These are phyloP conservation scores for Pseudocercospora pini-densiflorae DNA, from an alignment of 2,329 filamentous ascomycete species.

Conservation along the genomic window DNA sequence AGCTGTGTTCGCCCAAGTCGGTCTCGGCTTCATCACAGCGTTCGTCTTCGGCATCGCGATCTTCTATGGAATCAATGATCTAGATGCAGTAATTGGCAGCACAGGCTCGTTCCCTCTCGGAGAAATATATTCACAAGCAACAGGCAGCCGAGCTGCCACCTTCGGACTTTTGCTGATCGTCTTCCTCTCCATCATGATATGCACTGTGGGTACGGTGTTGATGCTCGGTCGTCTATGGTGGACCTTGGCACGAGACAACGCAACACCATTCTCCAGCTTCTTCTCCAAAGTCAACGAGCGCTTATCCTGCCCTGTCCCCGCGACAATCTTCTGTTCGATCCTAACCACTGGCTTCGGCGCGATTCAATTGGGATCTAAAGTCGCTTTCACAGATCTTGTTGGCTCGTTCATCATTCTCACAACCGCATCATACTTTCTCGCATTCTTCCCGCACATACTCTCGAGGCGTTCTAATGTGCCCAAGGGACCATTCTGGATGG, in stretches of 20 bases:
- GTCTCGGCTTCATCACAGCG: slow-evolving; percentile 51
- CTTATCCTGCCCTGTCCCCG: slow-evolving; percentile 63
- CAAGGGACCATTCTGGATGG: slow-evolving; percentile 43
- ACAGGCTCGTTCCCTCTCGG: slow-evolving; percentile 52
- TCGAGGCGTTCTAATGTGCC: slow-evolving; percentile 39
- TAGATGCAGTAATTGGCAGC: slow-evolving; percentile 46
- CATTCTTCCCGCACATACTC: slow-evolving; percentile 43
- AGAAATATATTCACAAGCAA: slow-evolving; percentile 55
- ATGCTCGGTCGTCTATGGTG: slow-evolving; percentile 52
- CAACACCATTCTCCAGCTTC: slow-evolving; percentile 60
- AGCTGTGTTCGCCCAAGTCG: slow-evolving; percentile 55
- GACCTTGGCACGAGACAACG: slow-evolving; percentile 63
- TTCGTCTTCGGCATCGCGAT: slow-evolving; percentile 56
- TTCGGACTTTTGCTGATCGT: slow-evolving; percentile 64
- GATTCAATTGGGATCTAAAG: slow-evolving; percentile 39
- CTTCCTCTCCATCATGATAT: slow-evolving; percentile 57
- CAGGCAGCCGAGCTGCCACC: slow-evolving; percentile 54
- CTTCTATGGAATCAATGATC: slow-evolving; percentile 56
- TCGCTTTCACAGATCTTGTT: slow-evolving; percentile 43
- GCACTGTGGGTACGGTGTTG: slow-evolving; percentile 57
- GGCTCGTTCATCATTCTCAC: slow-evolving; percentile 44
- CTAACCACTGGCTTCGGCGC: slow-evolving; percentile 52
- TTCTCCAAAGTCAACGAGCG: slow-evolving; percentile 59
- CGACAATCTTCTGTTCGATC: slow-evolving; percentile 60
- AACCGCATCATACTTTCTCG: slow-evolving; percentile 41